phyloP scores from a whole-genome alignment of 2,329 filamentous ascomycete genomes.

The Cladosporium sp. region DNA sequence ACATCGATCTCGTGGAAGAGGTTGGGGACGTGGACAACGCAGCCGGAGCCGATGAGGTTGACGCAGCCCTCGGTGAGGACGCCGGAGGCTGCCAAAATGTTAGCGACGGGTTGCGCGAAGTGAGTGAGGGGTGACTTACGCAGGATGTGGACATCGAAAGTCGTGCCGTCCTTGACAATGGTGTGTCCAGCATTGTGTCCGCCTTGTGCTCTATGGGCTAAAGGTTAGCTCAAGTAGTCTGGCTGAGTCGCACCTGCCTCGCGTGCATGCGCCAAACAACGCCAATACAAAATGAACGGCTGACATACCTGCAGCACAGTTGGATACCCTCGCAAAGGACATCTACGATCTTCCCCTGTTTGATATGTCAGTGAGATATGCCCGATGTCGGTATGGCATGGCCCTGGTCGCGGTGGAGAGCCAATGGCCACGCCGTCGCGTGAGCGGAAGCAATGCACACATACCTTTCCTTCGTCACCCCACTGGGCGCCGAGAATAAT shows the following conservation, averaged over 20 bases:
- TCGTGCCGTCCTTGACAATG: constrained; percentile 46
- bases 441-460: background rate
- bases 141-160: constrained; percentile 62
- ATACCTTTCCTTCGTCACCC: constrained; percentile 59
- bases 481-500: constrained; percentile 63
- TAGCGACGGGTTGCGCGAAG: constrained; percentile 24
- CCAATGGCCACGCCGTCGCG: background rate
- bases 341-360: constrained; percentile 57
- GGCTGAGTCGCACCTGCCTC: no score
- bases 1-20: constrained; percentile 68
- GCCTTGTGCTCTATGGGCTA: constrained; percentile 48
- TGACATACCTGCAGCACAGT: constrained; percentile 51
- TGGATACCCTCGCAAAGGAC: constrained; percentile 49
- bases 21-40: constrained; percentile 67
- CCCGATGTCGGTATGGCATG: background rate
- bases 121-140: constrained; percentile 30
- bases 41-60: constrained; percentile 69
- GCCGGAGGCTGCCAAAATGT: constrained; percentile 57
- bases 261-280: no score
- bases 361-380: background rate
- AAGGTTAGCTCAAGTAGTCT: no score
- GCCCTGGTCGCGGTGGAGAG: constrained; percentile 39
- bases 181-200: constrained; percentile 60
- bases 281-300: no score
- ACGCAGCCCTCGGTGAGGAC: constrained; percentile 70